Percentiles rank a stretch among this genome's conserved stretches.
Conservation (phyloP, 805 yeast species). For the Candida adriatica region DNA sequence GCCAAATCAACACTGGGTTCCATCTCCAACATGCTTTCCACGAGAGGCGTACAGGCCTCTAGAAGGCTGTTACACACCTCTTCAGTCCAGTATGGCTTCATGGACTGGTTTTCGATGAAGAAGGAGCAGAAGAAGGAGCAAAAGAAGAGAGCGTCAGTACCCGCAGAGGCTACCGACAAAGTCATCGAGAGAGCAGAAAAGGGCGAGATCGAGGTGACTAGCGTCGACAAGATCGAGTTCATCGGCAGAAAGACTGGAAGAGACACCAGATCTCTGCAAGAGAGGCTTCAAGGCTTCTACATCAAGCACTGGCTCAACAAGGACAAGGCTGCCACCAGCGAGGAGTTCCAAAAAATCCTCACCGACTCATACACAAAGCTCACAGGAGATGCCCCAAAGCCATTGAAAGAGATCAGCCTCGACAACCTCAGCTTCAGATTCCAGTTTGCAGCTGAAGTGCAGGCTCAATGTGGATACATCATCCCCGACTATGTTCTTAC, state of each 20-base stretch:
- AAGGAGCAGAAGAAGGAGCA: constrained; percentile 20
- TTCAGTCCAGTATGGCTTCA: constrained; percentile 23
- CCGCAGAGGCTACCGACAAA: constrained; percentile 21
- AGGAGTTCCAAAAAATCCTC: constrained; percentile 23
- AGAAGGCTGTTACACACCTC: constrained; percentile 24
- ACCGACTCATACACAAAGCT: constrained; percentile 13
- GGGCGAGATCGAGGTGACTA: constrained; percentile 19
- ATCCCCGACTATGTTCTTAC: constrained; percentile 33
- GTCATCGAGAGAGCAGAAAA: constrained; percentile 31
- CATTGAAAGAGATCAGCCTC: constrained; percentile 14
- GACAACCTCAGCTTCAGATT: constrained; percentile 28
- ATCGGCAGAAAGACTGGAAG: constrained; percentile 14
- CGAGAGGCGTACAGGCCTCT: constrained; percentile 3
- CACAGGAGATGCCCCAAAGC: constrained; percentile 3
- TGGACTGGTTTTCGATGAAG: constrained; percentile 34
- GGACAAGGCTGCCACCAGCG: constrained; percentile 20
- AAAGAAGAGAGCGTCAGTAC: constrained; percentile 15
- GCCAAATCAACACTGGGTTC: too few species aligned
- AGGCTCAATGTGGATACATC: constrained; percentile 29
- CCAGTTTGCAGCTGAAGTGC: constrained; percentile 28
- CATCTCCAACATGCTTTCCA: constrained; percentile 6
- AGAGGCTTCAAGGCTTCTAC: constrained; percentile 21
- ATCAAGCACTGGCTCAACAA: constrained; percentile 29
- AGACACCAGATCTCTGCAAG: constrained; percentile 6
- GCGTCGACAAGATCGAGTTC: constrained; percentile 21